Evolutionary conservation across 2,329 filamentous ascomycete genomes (phyloP).

Genomic region (Cladosporium sp.): DNA sequence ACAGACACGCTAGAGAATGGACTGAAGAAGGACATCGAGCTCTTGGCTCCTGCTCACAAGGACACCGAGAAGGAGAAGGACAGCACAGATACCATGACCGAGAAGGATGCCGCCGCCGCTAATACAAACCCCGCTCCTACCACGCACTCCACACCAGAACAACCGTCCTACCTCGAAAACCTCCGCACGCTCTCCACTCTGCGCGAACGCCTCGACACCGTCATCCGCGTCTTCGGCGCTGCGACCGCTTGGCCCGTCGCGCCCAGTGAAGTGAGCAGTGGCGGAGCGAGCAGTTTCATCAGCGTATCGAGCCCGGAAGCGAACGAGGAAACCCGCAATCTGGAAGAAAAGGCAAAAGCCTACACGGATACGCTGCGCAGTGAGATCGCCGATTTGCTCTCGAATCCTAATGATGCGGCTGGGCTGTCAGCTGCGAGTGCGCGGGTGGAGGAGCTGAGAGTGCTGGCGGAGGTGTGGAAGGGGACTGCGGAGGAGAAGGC

Average conservation of each 20-base stretch:
- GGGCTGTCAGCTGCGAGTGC: slow-evolving; percentile 70
- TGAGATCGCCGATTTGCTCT: slow-evolving; percentile 68
- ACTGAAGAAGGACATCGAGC: slow-evolving; percentile 65
- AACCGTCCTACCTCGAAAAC: slow-evolving; percentile 61
- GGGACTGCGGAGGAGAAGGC: slow-evolving; percentile 95
- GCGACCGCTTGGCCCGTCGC: slow-evolving; percentile 95
- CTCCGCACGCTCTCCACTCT: slow-evolving; percentile 80
- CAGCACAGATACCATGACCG: background rate
- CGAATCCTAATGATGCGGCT: slow-evolving; percentile 48
- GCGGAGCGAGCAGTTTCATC: slow-evolving; percentile 71
- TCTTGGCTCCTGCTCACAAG: slow-evolving; percentile 52
- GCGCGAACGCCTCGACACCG: slow-evolving; percentile 76
- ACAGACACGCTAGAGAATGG: slow-evolving; percentile 72
- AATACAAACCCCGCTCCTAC: slow-evolving; percentile 36
- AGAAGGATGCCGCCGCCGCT: background rate
- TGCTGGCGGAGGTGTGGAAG: slow-evolving; percentile 79
- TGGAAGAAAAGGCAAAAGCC: slow-evolving; percentile 82
- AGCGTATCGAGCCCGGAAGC: slow-evolving; percentile 79
- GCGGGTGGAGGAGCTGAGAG: slow-evolving; percentile 72
- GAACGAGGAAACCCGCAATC: slow-evolving; percentile 55
- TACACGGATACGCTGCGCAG: slow-evolving; percentile 65
- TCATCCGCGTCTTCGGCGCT: slow-evolving; percentile 88
- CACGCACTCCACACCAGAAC: no score
- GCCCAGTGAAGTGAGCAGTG: slow-evolving; percentile 78
- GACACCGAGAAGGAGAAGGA: slow-evolving; percentile 13